Conservation (phyloP, 1,139 yeast genomes). For the Cylindricascospora bacillispora region DNA sequence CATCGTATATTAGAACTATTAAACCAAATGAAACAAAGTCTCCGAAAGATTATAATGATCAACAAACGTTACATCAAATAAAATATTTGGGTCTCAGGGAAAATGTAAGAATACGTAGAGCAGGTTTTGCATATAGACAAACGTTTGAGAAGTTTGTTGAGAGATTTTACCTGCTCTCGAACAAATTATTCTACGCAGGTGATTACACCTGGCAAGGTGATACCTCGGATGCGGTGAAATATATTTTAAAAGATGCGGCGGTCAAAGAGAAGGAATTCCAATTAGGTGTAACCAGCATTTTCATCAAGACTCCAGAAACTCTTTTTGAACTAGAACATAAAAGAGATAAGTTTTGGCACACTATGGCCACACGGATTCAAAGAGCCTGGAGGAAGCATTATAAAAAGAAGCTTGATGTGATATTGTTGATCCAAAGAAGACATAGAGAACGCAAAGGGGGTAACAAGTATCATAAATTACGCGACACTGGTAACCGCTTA, state of each 20-base stretch:
- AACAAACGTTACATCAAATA: conserved; percentile 88
- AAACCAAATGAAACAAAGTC: conserved; percentile 93
- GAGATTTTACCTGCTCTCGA: conserved; percentile 78
- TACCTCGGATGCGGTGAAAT: conserved; percentile 63
- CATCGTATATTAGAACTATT: conserved; percentile 94
- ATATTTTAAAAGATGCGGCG: conserved; percentile 66
- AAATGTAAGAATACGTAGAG: conserved; percentile 94
- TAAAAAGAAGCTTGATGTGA: conserved; percentile 77
- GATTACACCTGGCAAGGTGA: conserved; percentile 94
- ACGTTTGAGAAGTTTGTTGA: conserved; percentile 97
- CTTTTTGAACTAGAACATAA: conserved; percentile 88
- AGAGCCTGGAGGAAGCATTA: conserved; percentile 88
- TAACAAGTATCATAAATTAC: conserved; percentile 64
- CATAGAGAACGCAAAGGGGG: conserved; percentile 78
- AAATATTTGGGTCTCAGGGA: conserved; percentile 94
- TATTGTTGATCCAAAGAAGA: conserved; percentile 68
- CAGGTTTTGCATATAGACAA: conserved; percentile 97
- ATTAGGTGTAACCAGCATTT: conserved; percentile 87
- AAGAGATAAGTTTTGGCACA: conserved; percentile 97
- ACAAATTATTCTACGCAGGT: conserved; percentile 93
- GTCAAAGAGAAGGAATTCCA: conserved; percentile 79
- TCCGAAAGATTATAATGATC: conserved; percentile 79
- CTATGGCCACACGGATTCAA: conserved; percentile 96
- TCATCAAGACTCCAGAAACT: conserved; percentile 95
- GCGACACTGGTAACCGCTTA: conserved; percentile 69